Conservation (phyloP, 345 rosid species). For the Viola odorata region DNA sequence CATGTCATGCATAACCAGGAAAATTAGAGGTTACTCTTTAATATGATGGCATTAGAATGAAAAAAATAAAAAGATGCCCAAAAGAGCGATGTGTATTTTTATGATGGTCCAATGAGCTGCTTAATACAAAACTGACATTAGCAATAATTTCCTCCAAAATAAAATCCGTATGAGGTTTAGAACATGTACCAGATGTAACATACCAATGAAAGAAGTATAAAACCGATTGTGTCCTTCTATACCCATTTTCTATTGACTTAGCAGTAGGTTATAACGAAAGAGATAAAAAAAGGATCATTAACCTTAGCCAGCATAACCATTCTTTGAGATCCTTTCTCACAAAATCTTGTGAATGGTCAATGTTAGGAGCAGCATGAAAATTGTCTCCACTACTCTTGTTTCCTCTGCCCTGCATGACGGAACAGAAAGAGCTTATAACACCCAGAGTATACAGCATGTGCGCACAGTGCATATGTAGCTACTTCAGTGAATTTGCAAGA, state of each 20-base stretch:
- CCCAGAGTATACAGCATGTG: not conserved
- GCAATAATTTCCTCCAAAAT: not conserved
- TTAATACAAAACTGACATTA: too few relatives aligned
- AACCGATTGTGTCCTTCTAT: too few relatives aligned
- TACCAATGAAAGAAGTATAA: too few relatives aligned
- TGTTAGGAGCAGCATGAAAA: conserved; percentile 99
- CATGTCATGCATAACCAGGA: conserved; percentile 19
- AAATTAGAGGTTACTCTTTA: not conserved
- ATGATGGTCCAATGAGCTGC: not conserved
- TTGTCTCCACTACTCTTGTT: conserved; percentile 96
- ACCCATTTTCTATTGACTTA: not conserved
- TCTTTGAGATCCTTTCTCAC: conserved; percentile 90
- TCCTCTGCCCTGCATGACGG: conserved; percentile 72
- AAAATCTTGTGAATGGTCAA: conserved; percentile 96
- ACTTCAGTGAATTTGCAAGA: too few relatives aligned
- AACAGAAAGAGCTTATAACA: not conserved
- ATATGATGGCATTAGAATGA: not conserved
- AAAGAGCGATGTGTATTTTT: not conserved
- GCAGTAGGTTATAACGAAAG: not conserved
- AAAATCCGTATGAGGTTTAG: not conserved
- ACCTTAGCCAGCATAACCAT: conserved; percentile 97
- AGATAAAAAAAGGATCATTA: conserved; percentile 8
- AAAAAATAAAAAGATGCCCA: not conserved
- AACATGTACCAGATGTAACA: not conserved
- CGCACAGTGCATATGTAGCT: not conserved